phyloP scores from a whole-genome alignment of 805 yeast species.

The Suhomyces canberraensis region DNA sequence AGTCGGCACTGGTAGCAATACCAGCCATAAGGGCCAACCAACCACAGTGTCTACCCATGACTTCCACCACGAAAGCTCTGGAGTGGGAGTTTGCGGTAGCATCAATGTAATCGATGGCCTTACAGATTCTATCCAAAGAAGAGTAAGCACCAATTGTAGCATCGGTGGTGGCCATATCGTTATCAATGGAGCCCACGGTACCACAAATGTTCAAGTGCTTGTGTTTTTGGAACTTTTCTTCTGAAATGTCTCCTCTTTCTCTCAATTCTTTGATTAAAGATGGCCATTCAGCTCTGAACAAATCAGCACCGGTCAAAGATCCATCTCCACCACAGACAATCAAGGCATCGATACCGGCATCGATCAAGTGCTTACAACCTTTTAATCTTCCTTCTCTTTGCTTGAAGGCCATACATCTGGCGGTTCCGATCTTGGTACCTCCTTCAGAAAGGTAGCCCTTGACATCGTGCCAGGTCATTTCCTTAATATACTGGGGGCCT shows the following conservation, averaged over 20 bases:
- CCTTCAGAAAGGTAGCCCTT: constrained; percentile 91
- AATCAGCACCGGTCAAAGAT: constrained; percentile 94
- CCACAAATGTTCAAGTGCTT: constrained; percentile 84
- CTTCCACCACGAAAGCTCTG: constrained; percentile 96
- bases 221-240: constrained; percentile 58
- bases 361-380: constrained; percentile 82
- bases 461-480: constrained; percentile 91
- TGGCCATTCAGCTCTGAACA: constrained; percentile 95
- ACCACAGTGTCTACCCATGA: constrained; percentile 99
- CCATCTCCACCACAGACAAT: constrained; percentile 99
- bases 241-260: constrained; percentile 51
- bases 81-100: constrained; percentile 97
- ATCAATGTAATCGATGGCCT: constrained; percentile 93
- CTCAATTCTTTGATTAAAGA: constrained; percentile 72
- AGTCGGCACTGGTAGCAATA: constrained; percentile 94
- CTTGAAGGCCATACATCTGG: constrained; percentile 81
- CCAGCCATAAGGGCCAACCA: constrained; percentile 99
- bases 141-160: constrained; percentile 96
- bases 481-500: constrained; percentile 66
- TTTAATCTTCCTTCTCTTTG: constrained; percentile 80
- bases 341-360: constrained; percentile 88
- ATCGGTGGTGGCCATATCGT: constrained; percentile 97
- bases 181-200: constrained; percentile 94
- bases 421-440: constrained; percentile 96
- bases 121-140: constrained; percentile 87